Evolutionary conservation across 2,329 filamentous ascomycete species (phyloP), one percentile per base, ranked within the genome.

Genomic region (Calonectria ilicicola): DNA sequence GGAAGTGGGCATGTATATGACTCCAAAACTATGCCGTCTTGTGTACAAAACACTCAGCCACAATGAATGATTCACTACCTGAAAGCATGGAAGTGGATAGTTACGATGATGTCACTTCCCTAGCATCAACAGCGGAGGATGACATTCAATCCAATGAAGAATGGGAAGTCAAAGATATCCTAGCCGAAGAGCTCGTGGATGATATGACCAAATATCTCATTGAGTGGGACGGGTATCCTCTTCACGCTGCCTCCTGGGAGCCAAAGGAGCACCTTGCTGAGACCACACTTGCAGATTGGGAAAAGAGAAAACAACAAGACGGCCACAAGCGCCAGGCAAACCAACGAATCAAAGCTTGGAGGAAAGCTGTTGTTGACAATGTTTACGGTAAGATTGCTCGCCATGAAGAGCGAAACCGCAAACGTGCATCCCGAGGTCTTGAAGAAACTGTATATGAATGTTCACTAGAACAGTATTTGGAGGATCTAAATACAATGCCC

Each of bases 161-260:
- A 72, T 92, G 88, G 80, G 79, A 83, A 7, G 86, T 92, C 7
- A 87, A 89, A 47, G 81, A 82, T 14, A 87, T 93, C 47, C 82
- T 92, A 7, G 86, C 87, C 0, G 86, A 91, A 73, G 83, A 81
- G 9, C 66, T 76, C 5, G 70, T 82, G 3, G 71, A 78, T 3
- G 81, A 79, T 3, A 60, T 72, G 26, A 67, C 68, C 2, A 75
- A 74, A 53, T 87, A 82, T 70, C 80, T 87, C 4, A 78, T 86
- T 14, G 74, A 82, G 67, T 87, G 85, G 85, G 78, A 81, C 23
- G 81, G 80, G 2, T 86, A 78, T 58, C 74, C 78, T 1, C 76
- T 86, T 0, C 72, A 76, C 35, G 80, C 82, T n/a, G 83, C 83
- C 56, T 83, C 82, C 3, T 91, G 89, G 89, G 89, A 91, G 74